Base-by-base conservation (phyloP, 2,329 filamentous ascomycete species). In the Xylaria sp. region DNA sequence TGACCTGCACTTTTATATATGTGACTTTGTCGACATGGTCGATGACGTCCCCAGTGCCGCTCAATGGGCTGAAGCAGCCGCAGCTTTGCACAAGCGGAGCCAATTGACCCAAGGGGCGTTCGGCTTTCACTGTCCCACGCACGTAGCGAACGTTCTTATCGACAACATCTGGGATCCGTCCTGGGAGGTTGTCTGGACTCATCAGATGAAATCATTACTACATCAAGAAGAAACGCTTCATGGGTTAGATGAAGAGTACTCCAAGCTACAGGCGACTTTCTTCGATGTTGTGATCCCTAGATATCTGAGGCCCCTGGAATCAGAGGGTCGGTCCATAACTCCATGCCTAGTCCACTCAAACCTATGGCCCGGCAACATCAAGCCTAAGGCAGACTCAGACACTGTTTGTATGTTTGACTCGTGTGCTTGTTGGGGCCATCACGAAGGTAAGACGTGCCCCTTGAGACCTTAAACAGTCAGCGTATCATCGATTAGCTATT, bases 301-400 rank as follows among this genome's bases (percentile, higher is more conserved):
- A 8, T 76, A 74, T 37, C 60, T 78, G 12, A 48, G 73, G 0
- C 74, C 76, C 0, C 58, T 78, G 18, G 73, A 77, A 65, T 60
- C 66, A 1, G 69, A 74, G 0, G 75, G 75, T 8, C 68, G 76
- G 18, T 70, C 72, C 0, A 70, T 76, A 3, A 55, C 63, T 10
- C 76, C 76, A 2, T 74, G 72, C 12, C 69, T 78, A 2, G 58
- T 77, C 18, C 76, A 78, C 41, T 71, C 72, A 3, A 72, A 78
- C 32, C 63, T 77, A 8, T 74, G 75, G 74, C 75, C 72, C 2
- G 75, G 75, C 0, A 77, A 78, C 32, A 71, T 75, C 66, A 75
- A 75, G 28, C 52, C 65, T 3, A 61, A 44, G 23, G 15, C 4
- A 51, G 23, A 18, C 51, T 68, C 61, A 6, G 66, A 72, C 7